Evolutionary conservation across 192 early-diverging fungal species (phyloP).

Genomic region (Gonapodya sp.): DNA sequence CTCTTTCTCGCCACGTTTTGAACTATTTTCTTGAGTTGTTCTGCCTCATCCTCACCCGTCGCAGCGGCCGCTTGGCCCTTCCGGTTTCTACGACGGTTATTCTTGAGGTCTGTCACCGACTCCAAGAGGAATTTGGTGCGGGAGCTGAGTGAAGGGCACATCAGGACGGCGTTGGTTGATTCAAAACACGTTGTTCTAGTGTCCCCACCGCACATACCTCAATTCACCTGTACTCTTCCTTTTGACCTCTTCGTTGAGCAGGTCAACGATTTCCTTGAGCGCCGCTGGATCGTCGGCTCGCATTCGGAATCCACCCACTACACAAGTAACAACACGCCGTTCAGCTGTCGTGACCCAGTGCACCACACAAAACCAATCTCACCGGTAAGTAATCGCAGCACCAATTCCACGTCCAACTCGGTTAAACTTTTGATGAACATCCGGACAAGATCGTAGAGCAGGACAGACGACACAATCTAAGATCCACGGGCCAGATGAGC

Average conservation of each 20-base stretch:
- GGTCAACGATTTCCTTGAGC: conserved; percentile 80
- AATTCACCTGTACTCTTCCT: conserved; percentile 31
- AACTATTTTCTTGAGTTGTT: conserved; percentile 34
- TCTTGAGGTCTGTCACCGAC: conserved; percentile 83
- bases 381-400: conserved; percentile 71
- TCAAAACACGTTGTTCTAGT: conserved; percentile 18
- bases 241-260: conserved; percentile 39
- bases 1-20: background rate
- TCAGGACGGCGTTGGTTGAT: conserved; percentile 22
- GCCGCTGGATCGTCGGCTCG: conserved; percentile 83
- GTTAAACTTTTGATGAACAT: conserved; percentile 56
- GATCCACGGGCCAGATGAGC: conserved; percentile 34
- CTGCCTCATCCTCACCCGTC: conserved; percentile 19
- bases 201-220: conserved; percentile 29
- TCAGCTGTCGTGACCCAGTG: background rate
- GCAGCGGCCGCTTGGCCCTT: conserved; percentile 27
- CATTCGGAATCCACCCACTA: conserved; percentile 70
- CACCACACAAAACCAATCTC: conserved; percentile 14
- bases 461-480: conserved; percentile 59
- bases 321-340: background rate
- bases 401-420: conserved; percentile 80
- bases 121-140: conserved; percentile 92
- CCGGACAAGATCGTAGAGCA: conserved; percentile 80
- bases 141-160: conserved; percentile 27
- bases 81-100: conserved; percentile 48